Conservation (phyloP, 1,284 basidiomycete genomes). For the Malassezia japonica region DNA sequence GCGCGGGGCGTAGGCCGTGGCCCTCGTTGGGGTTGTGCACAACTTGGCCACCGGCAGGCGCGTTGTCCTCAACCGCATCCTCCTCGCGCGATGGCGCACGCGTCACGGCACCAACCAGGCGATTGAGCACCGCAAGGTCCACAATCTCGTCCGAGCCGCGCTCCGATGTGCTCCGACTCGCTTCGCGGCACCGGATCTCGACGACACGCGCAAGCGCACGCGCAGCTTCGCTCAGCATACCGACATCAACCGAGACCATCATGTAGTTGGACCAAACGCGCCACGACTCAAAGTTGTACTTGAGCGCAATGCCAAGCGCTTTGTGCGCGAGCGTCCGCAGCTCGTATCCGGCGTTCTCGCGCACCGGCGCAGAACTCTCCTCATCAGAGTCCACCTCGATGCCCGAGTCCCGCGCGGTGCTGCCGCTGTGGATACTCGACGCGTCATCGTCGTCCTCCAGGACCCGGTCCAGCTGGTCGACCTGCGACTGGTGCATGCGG, state of each 20-base stretch:
- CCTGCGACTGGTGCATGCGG: slow-evolving; percentile 30
- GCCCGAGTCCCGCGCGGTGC: slow-evolving; percentile 14
- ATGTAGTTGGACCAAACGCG: slow-evolving; percentile 98
- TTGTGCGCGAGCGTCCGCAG: slow-evolving; percentile 82
- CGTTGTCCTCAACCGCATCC: neutral
- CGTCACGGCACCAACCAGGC: slow-evolving; percentile 74
- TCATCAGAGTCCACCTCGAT: slow-evolving; percentile 3
- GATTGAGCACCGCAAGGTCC: slow-evolving; percentile 76
- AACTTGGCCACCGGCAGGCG: neutral
- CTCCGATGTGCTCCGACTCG: slow-evolving; percentile 52
- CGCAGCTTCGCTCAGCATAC: slow-evolving; percentile 76
- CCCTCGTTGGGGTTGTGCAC: slow-evolving; percentile 57
- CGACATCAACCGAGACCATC: slow-evolving; percentile 84
- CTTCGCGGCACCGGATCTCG: slow-evolving; percentile 59
- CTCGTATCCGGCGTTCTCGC: slow-evolving; percentile 46
- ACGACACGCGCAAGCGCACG: slow-evolving; percentile 73
- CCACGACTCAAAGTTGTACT: slow-evolving; percentile 80
- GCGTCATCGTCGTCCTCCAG: slow-evolving; percentile 10
- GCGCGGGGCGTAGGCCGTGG: slow-evolving; percentile 58
- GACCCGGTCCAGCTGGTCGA: slow-evolving; percentile 15
- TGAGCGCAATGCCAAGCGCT: slow-evolving; percentile 82
- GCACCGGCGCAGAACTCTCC: neutral
- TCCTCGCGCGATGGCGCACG: slow-evolving; percentile 51
- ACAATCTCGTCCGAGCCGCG: slow-evolving; percentile 50
- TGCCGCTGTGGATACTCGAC: neutral